Evolutionary conservation across 768 basidiomycete species (phyloP), one percentile per base, ranked within the genome.

Genomic region (Lyophyllum semitale): DNA sequence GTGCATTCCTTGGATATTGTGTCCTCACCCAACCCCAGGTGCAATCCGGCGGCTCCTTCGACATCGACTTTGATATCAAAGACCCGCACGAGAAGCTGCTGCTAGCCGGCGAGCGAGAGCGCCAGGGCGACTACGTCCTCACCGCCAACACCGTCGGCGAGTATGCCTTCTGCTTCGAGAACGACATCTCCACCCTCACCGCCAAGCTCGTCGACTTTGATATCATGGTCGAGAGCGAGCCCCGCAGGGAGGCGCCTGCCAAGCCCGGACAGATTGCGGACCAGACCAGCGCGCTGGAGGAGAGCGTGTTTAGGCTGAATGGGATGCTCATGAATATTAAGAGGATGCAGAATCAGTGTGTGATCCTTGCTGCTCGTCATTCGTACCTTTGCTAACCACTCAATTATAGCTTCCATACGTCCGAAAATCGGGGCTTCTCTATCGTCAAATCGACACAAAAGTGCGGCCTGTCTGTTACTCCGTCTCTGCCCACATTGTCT

Each of bases 141-240:
- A 98, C 97, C 3, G 97, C 94, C 18, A 96, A 97, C 73, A 83
- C 83, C 18, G 81, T 88, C 69, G 92, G 92, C 63, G 92, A 94
- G 81, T 94, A 93, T 68, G 70, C 95, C 5, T 98, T 99, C 78
- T 98, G 96, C 76, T 97, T 98, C 70, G 91, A 94, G 68, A 99
- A 99, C 70, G 95, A 98, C 77, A 96, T 96, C 81, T 91, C 89
- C 23, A 92, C 93, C 4, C 80, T 97, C 61, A 90, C 92, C 12
- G 93, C 94, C 74, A 98, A 98, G 72, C 83, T 98, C 44, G 83
- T 99, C 64, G 92, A 94, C 73, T 91, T 94, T 68, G 90, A 93
- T 71, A 98, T 99, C 73, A 95, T 98, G 94, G 93, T 94, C 44
- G 97, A 99, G 80, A 94, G 90, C 57, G 96, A 98, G 68, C 97